Conservation (phyloP, 306 rosid species). For the Datisca glomerata region DNA sequence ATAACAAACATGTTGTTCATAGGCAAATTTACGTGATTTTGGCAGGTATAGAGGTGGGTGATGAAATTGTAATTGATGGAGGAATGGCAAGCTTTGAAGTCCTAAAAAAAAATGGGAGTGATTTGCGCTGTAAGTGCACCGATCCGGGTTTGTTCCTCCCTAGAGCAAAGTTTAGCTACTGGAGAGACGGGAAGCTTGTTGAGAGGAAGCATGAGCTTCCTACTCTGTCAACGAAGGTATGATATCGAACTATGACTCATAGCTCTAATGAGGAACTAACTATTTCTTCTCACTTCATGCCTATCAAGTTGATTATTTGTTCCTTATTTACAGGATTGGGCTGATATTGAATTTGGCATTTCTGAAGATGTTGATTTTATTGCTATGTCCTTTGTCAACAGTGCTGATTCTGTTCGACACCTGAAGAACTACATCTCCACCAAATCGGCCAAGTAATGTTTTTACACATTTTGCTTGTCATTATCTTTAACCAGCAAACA, state of each 20-base stretch:
- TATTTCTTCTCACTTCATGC: not conserved
- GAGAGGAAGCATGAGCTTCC: constrained; percentile 47
- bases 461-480: too few relatives aligned
- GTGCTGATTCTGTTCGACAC: constrained; percentile 45
- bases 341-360: constrained; percentile 66
- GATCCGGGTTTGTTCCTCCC: constrained; percentile 80
- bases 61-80: constrained; percentile 77
- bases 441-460: constrained; percentile 57
- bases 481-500: too few relatives aligned
- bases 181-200: constrained; percentile 87
- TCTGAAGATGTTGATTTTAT: constrained; percentile 63
- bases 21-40: not conserved
- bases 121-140: constrained; percentile 61
- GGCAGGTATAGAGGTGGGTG: constrained; percentile 64
- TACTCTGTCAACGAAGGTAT: constrained; percentile 62
- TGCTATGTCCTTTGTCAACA: constrained; percentile 75
- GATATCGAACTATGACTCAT: not conserved
- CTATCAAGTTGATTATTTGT: not conserved
- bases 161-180: constrained; percentile 70
- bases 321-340: constrained; percentile 61
- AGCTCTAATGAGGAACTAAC: not conserved
- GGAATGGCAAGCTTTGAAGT: constrained; percentile 84
- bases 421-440: constrained; percentile 51
- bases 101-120: constrained; percentile 48
- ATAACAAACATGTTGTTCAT: not conserved